Base-by-base conservation (phyloP, 495 filamentous ascomycete genomes). In the Penicillium arizonense region DNA sequence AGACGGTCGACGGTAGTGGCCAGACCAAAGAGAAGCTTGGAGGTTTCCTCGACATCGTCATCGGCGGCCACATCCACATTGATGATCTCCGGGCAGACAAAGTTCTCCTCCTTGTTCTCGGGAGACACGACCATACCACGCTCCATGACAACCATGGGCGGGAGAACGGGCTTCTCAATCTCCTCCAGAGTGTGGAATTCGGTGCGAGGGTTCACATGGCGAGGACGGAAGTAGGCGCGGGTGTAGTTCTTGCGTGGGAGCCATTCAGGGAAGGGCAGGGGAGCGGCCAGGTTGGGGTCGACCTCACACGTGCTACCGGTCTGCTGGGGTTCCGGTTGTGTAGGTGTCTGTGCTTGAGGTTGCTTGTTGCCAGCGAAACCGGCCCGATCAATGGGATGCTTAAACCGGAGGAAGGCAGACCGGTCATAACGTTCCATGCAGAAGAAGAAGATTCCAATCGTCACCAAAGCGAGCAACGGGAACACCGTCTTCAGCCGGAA, bases 1-100 rank as follows among this genome's bases (percentile, higher is more conserved):
- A 81, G 64, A 56, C 77, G 72, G 44, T 75, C 72, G 8, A 78
- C 69, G 3, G 77, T 77, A n/a, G 77, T 79, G 12, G 75, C 72
- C 52, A 81, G 52, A 53, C 77, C 77, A 44, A 81, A 79, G 13
- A 81, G 61, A 16, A 79, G 56, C 62, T 79, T 77, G 24, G 76
- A 74, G 21, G 77, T 77, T 54, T 77, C 77, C 10, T 79, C 76
- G 21, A 74, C 68, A 47, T 74, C 67, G 36, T 73, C 58, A 51
- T 76, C 69, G 24, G 67, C 62, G 10, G 69, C 70, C 7, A 75
- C 72, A 49, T 78, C 64, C 16, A 81, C 71, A 24, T 77, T 69
- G 39, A 78, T 71, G 42, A 75, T 64, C 21, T 72, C 64, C 8
- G 77, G 75, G 55, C 77, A 81, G 50, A 77, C 64, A 52, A 77